Base-by-base conservation (phyloP, 1,139 yeast genomes). In the Lodderomyces elongisporus region DNA sequence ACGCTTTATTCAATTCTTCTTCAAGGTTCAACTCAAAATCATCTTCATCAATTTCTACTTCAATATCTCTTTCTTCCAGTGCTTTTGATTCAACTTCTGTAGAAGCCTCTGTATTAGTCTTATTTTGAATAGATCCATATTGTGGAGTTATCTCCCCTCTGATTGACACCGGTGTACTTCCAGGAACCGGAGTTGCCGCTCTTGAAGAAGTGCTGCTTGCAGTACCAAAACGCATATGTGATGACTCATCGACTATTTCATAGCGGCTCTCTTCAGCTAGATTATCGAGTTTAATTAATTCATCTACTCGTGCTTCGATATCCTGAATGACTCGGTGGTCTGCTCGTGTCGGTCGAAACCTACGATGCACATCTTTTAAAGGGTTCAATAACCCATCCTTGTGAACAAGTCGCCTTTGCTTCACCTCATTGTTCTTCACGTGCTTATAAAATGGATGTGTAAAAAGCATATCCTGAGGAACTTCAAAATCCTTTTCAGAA, bases 321-420 rank as follows among this genome's bases (percentile, higher is more conserved):
- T 77, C 79, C 26, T 75, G 74, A 52, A 77, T 67, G 16, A 75
- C 73, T 10, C 74, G 54, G 25, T 70, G 73, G 32, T 67, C 70
- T 37, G 74, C 62, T 39, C 66, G 70, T 12, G 75, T 58, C 17
- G 61, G 77, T 41, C 66, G 73, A 70, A 60, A 81, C 58, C 59
- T 71, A 23, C 72, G 48, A 41, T 56, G 62, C 0, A 66, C 68
- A 30, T 65, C 62, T 38, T 63, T 62, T 37, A 84, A 67, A 0
- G 97, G 96, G 2, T 85, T 80, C 0, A 93, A 76, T 18, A 91
- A 56, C 3, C 98, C 98, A 56, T 85, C 87, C n/a, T 74, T 77
- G 45, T 66, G 74, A 5, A 79, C 76, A 24, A 71, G 72, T 17
- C 62, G 63, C 29, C 53, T 48, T 23, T 60, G 60, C 36, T 63